Base-by-base conservation (phyloP, 75 land plant species). In the Chamaecyparis obtusa region DNA sequence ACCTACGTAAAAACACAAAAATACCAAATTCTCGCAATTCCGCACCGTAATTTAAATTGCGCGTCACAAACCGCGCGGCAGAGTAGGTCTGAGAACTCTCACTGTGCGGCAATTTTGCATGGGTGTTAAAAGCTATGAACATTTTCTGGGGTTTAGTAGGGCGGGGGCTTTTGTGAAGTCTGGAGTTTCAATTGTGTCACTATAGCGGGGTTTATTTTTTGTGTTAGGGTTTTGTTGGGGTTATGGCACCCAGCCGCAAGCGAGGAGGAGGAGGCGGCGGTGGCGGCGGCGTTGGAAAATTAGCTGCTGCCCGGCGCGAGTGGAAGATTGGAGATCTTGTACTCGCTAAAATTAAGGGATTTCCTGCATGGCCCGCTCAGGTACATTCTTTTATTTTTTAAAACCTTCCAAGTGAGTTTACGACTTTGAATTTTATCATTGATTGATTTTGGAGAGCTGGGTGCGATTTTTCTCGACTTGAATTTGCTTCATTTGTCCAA, bases 271-370 rank as follows among this genome's bases (percentile, higher is more conserved):
- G 85, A 41, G 90, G 85, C 43, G 89, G 86, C 17, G 88, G 88
- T n/a, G 89, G 85, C 54, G 90, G 85, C 32, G 89, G 86, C 14
- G 92, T 90, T 24, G 91, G 93, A 0, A 92, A 91, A n/a, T 86
- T 84, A 14, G 93, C 93, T 21, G 92, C 97, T 37, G 86, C 95
- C 19, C 83, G 86, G 19, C 91, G 85, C 51, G 89, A 92, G 48
- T 97, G 95, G 94, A 94, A 94, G 88, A 90, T 92, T n/a, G 99
- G 99, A 9, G 99, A 97, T 91, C 96, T 97, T 19, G 97, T 97
- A 44, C 92, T 97, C 24, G 99, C 99, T 15, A 96, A 97, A 88
- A 92, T 97, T 60, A 97, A 96, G 89, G 97, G 97, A 13, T 94
- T 91, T 89, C 99, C 99, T 7, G 92, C 97, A 6, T 97, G 99